Conservation (phyloP, 108 stramenopile species). For the Cyclotella baltica region DNA sequence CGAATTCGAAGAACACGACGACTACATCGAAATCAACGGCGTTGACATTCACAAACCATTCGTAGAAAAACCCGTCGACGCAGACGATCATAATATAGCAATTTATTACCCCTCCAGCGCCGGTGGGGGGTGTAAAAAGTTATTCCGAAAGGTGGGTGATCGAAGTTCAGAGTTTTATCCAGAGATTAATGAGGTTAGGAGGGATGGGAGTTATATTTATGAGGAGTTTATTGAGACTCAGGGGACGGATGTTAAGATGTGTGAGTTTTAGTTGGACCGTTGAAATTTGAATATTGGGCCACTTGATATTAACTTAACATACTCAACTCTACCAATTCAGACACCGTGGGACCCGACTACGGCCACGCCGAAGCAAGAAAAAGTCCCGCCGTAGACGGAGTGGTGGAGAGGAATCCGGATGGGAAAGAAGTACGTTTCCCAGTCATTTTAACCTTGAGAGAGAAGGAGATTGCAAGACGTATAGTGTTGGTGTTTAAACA, state of each 20-base stretch:
- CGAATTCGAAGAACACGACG: slow-evolving; percentile 90
- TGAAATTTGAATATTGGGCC: background rate
- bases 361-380: slow-evolving; percentile 99
- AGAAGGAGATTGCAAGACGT: slow-evolving; percentile 93
- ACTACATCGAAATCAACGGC: slow-evolving; percentile 96
- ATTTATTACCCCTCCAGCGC: slow-evolving; percentile 97
- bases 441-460: slow-evolving; percentile 92
- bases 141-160: slow-evolving; percentile 96
- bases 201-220: slow-evolving; percentile 95
- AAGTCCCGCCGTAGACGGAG: slow-evolving; percentile 96
- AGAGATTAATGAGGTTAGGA: slow-evolving; percentile 90
- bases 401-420: slow-evolving; percentile 93
- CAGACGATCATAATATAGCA: slow-evolving; percentile 97
- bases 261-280: background rate
- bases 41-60: slow-evolving; percentile 96
- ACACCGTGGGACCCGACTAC: slow-evolving; percentile 98
- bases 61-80: slow-evolving; percentile 99
- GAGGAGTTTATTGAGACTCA: slow-evolving; percentile 98
- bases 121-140: slow-evolving; percentile 97
- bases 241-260: slow-evolving; percentile 98
- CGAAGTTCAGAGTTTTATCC: slow-evolving; percentile 92
- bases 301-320: background rate
- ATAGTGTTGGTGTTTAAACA: slow-evolving; percentile 94
- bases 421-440: slow-evolving; percentile 98
- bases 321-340: slow-evolving; percentile 17